phyloP scores from a whole-genome alignment of 331 rosid species.

The Malus hybrid region DNA sequence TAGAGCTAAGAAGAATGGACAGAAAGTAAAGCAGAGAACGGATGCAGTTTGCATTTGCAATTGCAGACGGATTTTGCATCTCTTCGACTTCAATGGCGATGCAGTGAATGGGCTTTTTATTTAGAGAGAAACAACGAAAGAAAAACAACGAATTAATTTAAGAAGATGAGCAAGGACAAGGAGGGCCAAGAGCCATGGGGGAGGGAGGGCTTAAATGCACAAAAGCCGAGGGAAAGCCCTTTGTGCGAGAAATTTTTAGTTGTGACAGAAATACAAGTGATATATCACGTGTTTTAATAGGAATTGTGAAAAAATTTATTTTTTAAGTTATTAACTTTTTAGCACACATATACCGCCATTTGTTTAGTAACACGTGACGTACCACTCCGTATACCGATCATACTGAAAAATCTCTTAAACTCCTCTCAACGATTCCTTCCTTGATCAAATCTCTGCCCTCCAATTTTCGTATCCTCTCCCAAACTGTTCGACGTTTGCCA shows the following conservation, averaged over 20 bases:
- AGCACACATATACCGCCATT: too few relatives aligned
- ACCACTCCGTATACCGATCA: too few relatives aligned
- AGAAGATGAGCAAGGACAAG: neutral
- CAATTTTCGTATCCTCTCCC: neutral
- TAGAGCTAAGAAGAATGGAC: neutral
- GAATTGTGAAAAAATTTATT: too few relatives aligned
- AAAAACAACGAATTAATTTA: neutral
- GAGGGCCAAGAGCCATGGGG: neutral
- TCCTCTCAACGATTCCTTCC: neutral
- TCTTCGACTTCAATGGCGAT: neutral
- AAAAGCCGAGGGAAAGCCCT: neutral
- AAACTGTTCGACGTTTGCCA: neutral
- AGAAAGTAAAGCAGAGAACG: neutral
- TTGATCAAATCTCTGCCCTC: conserved; percentile 7
- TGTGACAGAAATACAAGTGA: too few relatives aligned
- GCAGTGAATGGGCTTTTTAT: neutral
- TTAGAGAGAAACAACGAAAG: neutral
- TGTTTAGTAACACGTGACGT: too few relatives aligned
- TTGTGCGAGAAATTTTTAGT: neutral
- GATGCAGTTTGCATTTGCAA: neutral
- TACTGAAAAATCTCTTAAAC: neutral
- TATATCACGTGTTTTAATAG: too few relatives aligned
- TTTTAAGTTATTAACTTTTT: too few relatives aligned
- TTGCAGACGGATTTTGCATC: neutral
- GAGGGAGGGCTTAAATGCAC: neutral